Evolutionary conservation across 345 rosid species (phyloP).

Genomic region (rapeseed (Brassica napus)): Da-Ae NC_063434.1:1619001-1619500

Average conservation of each 20-base stretch:
- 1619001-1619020: background rate
- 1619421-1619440: conserved; percentile 9
- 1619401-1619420: conserved; percentile 10
- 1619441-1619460: conserved; percentile 57
- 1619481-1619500: conserved; percentile 90
- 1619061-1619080: too few species aligned
- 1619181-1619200: background rate
- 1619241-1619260: background rate
- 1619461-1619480: conserved; percentile 86
- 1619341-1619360: conserved; percentile 97
- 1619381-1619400: background rate
- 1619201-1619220: background rate
- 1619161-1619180: conserved; percentile 49
- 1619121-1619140: conserved; percentile 70
- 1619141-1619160: conserved; percentile 77
- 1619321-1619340: conserved; percentile 94
- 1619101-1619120: conserved; percentile 84
- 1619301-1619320: conserved; percentile 75
- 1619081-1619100: conserved; percentile 43
- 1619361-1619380: conserved; percentile 50
- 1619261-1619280: background rate
- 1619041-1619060: too few species aligned
- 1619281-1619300: conserved; percentile 52
- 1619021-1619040: too few species aligned
- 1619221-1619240: background rate